Percentiles rank a stretch among this genome's conserved stretches.
phyloP scores from a whole-genome alignment of 139 green algal genomes.

The Chlorella sorokiniana region DNA sequence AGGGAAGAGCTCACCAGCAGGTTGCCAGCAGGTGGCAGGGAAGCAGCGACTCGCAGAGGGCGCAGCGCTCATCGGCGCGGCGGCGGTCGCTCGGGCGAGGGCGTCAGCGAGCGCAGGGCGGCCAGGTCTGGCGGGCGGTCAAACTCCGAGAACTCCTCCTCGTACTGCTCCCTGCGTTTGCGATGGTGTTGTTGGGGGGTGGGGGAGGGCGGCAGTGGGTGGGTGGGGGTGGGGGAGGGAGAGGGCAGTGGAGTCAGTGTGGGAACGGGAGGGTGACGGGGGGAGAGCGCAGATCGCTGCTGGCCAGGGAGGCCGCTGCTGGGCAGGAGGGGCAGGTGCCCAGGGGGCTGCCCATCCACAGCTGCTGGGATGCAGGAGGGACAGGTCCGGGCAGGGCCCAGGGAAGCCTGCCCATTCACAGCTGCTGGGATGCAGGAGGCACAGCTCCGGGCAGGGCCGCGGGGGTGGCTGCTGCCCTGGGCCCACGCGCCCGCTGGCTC shows the following conservation, averaged over 20 bases:
- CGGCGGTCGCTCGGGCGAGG: slow-evolving; percentile 8
- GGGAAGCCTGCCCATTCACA: too few species aligned
- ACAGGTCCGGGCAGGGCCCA: too few species aligned
- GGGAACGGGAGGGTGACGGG: too few species aligned
- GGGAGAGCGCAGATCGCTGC: too few species aligned
- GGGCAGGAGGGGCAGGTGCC: too few species aligned
- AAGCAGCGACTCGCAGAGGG: neutral
- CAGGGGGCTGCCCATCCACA: too few species aligned
- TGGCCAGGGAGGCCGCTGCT: too few species aligned
- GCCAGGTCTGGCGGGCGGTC: slow-evolving; percentile 28
- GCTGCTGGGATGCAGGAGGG: too few species aligned
- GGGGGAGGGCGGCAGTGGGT: neutral
- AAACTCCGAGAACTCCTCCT: slow-evolving; percentile 40
- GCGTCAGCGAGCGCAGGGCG: slow-evolving; percentile 25
- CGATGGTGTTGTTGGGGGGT: neutral
- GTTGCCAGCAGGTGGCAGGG: too few species aligned
- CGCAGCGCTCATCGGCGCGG: neutral
- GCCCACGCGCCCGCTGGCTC: neutral
- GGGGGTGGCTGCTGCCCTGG: neutral
- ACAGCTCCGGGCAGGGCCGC: too few species aligned
- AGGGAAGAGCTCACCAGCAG: neutral
- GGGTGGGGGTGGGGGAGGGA: neutral
- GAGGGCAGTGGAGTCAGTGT: neutral
- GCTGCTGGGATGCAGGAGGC: neutral
- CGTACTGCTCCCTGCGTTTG: slow-evolving; percentile 1